phyloP scores from a whole-genome alignment of 306 rosid genomes.

The Corylus heterophylla region DNA sequence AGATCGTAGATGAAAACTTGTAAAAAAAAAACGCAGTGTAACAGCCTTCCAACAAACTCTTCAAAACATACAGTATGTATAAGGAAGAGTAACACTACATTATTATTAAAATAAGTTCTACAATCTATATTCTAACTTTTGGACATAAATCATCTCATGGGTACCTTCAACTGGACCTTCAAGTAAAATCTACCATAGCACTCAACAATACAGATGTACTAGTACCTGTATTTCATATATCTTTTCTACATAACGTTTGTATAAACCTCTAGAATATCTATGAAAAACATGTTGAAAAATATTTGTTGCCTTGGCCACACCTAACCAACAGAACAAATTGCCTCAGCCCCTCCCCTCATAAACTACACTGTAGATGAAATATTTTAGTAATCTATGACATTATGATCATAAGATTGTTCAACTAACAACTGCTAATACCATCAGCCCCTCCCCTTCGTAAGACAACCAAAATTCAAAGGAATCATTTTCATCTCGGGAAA shows the following conservation, averaged over 20 bases:
- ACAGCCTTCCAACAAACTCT: neutral
- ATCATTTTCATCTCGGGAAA: neutral
- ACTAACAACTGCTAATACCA: neutral
- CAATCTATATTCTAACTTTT: neutral
- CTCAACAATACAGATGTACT: neutral
- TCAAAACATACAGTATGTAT: no score
- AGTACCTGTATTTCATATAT: neutral
- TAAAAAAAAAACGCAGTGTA: neutral
- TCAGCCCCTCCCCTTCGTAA: neutral
- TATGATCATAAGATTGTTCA: neutral
- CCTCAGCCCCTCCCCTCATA: neutral
- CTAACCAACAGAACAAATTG: neutral
- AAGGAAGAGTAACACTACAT: no score
- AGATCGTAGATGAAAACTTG: neutral
- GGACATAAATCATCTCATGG: neutral
- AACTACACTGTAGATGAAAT: neutral
- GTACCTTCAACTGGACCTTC: neutral
- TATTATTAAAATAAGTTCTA: no score
- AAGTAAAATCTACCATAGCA: neutral
- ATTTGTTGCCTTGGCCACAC: neutral
- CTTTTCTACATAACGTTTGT: neutral
- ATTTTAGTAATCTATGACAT: neutral
- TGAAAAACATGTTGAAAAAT: neutral
- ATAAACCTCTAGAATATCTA: neutral
- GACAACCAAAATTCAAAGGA: neutral